These are phyloP conservation scores for Rhinocladiella mackenziei DNA, from an alignment of 2,329 filamentous ascomycete genomes.

Conservation along the genomic window DNA sequence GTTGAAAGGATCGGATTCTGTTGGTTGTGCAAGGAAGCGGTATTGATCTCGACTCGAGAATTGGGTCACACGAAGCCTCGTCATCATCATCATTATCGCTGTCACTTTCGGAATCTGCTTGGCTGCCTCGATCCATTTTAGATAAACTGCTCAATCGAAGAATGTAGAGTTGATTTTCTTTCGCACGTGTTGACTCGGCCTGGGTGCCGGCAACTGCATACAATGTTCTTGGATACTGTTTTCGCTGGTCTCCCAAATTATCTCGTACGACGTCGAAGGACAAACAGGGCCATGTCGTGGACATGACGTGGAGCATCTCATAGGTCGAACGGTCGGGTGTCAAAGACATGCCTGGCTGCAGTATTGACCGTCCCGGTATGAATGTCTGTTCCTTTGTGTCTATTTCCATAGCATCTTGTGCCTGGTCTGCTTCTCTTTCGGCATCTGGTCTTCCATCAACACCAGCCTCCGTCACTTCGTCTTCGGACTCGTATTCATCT, in stretches of 20 bases:
- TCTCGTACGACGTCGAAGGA: slow-evolving; percentile 92
- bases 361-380: slow-evolving; percentile 88
- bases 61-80: slow-evolving; percentile 68
- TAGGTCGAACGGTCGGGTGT: slow-evolving; percentile 92
- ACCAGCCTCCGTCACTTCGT: slow-evolving; percentile 90
- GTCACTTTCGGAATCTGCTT: slow-evolving; percentile 66
- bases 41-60: slow-evolving; percentile 88
- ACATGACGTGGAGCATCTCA: slow-evolving; percentile 93
- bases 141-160: slow-evolving; percentile 93
- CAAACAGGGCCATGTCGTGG: slow-evolving; percentile 92
- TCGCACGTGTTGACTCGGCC: slow-evolving; percentile 67
- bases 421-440: slow-evolving; percentile 86
- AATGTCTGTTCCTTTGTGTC: slow-evolving; percentile 79
- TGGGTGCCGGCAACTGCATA: slow-evolving; percentile 95
- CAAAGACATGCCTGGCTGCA: slow-evolving; percentile 85
- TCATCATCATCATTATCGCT: slow-evolving; percentile 69
- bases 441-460: slow-evolving; percentile 89
- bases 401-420: slow-evolving; percentile 82
- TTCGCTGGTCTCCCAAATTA: slow-evolving; percentile 79
- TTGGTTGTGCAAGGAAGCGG: slow-evolving; percentile 85
- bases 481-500: slow-evolving; percentile 89
- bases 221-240: slow-evolving; percentile 89
- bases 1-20: slow-evolving; percentile 81
- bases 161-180: slow-evolving; percentile 90
- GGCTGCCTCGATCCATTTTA: slow-evolving; percentile 71